These are phyloP conservation scores for Apostasia ramifera DNA, from an alignment of 106 monocot species.

Conservation along the genomic window DNA sequence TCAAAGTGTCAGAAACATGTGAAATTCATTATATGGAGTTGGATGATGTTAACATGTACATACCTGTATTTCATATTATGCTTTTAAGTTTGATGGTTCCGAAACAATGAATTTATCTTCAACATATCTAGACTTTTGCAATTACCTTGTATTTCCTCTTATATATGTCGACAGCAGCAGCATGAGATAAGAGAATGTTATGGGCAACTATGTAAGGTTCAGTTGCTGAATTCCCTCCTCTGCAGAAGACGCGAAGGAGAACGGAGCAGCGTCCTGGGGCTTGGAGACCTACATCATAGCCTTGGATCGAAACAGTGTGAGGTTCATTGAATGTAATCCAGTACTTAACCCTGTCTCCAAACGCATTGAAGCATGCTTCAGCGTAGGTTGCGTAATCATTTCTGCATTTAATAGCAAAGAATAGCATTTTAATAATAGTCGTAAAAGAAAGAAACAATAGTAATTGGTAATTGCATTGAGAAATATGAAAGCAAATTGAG, in stretches of 20 bases:
- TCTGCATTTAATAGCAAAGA: slow-evolving; percentile 14
- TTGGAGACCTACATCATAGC: slow-evolving; percentile 64
- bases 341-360: slow-evolving; percentile 72
- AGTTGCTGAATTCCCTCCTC: slow-evolving; percentile 52
- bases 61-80: too few relatives aligned
- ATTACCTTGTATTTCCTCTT: slow-evolving; percentile 53
- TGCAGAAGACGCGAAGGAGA: slow-evolving; percentile 43
- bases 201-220: slow-evolving; percentile 77
- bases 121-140: too few relatives aligned
- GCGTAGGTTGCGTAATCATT: slow-evolving; percentile 52
- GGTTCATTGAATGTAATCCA: slow-evolving; percentile 85
- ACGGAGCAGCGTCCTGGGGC: slow-evolving; percentile 80
- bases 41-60: too few relatives aligned
- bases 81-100: too few relatives aligned
- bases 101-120: too few relatives aligned
- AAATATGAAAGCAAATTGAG: too few relatives aligned
- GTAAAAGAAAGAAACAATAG: background rate
- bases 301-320: slow-evolving; percentile 69
- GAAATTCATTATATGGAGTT: too few relatives aligned
- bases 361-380: slow-evolving; percentile 65
- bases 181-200: slow-evolving; percentile 54
- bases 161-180: slow-evolving; percentile 43
- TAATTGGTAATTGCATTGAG: background rate
- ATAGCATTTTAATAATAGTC: background rate
- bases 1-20: too few relatives aligned